Evolutionary conservation across 306 rosid genomes (phyloP).

Genomic region (barrel medic (Medicago truncatula)): MtrunA17r5.0-ANR NC_053043.1:45439501-45440000

Average conservation of each 20-base stretch:
- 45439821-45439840: slow-evolving; percentile 15
- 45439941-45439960: slow-evolving; percentile 60
- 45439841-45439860: slow-evolving; percentile 5
- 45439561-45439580: not conserved
- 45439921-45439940: slow-evolving; percentile 31
- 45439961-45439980: slow-evolving; percentile 96
- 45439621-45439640: slow-evolving; percentile 13
- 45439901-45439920: slow-evolving; percentile 28
- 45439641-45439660: slow-evolving; percentile 29
- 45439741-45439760: not conserved
- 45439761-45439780: slow-evolving; percentile 20
- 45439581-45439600: slow-evolving; percentile 19
- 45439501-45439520: slow-evolving; percentile 10
- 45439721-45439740: slow-evolving; percentile 11
- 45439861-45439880: not conserved
- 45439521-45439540: not conserved
- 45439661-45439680: slow-evolving; percentile 15
- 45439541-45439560: not conserved
- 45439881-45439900: not conserved
- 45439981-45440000: slow-evolving; percentile 85
- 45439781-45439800: slow-evolving; percentile 24
- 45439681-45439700: slow-evolving; percentile 30
- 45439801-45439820: slow-evolving; percentile 1
- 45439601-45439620: slow-evolving; percentile 25
- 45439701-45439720: slow-evolving; percentile 29